phyloP scores from a whole-genome alignment of 108 stramenopile species.

The Skeletonema potamos region DNA sequence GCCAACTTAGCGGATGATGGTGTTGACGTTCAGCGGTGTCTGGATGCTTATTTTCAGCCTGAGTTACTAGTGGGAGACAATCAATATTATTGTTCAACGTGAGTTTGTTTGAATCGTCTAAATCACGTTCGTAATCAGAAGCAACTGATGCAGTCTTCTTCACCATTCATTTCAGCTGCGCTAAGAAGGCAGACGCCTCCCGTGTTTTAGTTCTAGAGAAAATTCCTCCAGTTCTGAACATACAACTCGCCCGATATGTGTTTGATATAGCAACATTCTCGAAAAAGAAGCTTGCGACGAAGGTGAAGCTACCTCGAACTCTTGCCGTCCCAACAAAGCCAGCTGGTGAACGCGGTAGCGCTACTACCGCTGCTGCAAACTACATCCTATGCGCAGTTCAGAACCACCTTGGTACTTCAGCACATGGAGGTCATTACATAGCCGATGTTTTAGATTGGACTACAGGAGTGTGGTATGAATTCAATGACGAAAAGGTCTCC shows the following conservation, averaged over 20 bases:
- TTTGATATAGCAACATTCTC: conserved; percentile 60
- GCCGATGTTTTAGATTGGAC: conserved; percentile 87
- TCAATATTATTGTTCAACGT: conserved; percentile 68
- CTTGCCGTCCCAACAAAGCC: conserved; percentile 41
- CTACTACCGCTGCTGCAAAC: neutral
- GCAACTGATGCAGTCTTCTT: neutral
- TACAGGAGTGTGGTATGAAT: conserved; percentile 84
- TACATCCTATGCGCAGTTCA: conserved; percentile 80
- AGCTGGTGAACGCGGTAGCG: neutral
- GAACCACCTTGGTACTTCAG: conserved; percentile 81
- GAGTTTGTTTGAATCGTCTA: neutral
- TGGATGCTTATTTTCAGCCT: conserved; percentile 59
- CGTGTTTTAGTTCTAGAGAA: conserved; percentile 44
- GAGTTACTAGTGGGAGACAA: conserved; percentile 81
- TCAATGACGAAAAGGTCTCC: conserved; percentile 81
- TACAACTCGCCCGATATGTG: conserved; percentile 84
- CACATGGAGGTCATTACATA: conserved; percentile 83
- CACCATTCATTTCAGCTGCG: conserved; percentile 31
- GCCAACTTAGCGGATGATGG: conserved; percentile 24
- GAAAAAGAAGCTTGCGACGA: conserved; percentile 75
- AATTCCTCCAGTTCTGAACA: conserved; percentile 80
- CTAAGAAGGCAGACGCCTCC: conserved; percentile 67
- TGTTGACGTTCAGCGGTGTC: conserved; percentile 71
- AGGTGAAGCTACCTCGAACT: conserved; percentile 60
- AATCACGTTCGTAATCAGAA: neutral